Conservation (phyloP, 768 basidiomycete genomes). For the Naganishia friedmannii region DNA sequence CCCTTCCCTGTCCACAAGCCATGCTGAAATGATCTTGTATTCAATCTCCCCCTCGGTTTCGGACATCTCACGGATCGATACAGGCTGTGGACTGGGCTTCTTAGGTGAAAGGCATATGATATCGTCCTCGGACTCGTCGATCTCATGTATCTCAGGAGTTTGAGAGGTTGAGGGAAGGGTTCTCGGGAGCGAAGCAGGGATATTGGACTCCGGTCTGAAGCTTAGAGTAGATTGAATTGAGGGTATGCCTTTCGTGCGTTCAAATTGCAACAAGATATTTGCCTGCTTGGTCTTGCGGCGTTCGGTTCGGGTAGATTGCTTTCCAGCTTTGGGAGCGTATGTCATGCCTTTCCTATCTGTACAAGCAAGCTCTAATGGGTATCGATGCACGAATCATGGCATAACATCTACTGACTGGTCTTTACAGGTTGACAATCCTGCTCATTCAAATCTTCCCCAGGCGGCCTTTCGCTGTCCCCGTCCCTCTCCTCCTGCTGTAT, state of each 20-base stretch:
- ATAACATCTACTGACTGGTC: background rate
- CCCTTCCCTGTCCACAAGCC: too few species aligned
- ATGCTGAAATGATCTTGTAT: too few species aligned
- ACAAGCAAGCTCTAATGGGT: background rate
- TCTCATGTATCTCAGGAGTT: too few species aligned
- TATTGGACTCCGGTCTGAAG: background rate
- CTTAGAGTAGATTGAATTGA: background rate
- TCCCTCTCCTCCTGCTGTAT: background rate
- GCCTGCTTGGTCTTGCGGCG: background rate
- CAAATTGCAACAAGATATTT: background rate
- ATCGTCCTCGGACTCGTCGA: too few species aligned
- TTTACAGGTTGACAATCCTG: background rate
- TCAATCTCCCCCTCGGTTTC: too few species aligned
- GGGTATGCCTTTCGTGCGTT: background rate
- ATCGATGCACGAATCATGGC: background rate
- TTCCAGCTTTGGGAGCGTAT: background rate
- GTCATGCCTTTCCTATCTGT: constrained; percentile 4
- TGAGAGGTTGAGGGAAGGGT: too few species aligned
- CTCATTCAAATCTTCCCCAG: background rate
- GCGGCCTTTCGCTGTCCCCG: background rate
- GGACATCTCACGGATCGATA: too few species aligned
- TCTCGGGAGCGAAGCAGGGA: too few species aligned
- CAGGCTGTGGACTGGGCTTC: too few species aligned
- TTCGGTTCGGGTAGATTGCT: background rate
- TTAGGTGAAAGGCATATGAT: too few species aligned